These are phyloP conservation scores for Globisporangium paddicum DNA, from an alignment of 352 stramenopile species.

Conservation along the genomic window DNA sequence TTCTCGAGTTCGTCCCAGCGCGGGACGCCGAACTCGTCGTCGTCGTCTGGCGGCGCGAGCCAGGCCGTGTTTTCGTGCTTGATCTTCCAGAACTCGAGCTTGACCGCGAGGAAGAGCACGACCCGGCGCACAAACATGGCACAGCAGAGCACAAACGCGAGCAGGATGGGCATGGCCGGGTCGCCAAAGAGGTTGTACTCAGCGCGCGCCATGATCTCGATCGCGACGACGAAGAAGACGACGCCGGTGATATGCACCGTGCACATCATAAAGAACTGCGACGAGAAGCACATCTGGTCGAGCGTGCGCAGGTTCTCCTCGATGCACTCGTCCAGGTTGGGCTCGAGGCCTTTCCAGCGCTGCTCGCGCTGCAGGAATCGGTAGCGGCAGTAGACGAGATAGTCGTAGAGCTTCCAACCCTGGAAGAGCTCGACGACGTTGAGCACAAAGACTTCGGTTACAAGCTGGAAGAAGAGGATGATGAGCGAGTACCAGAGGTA, in stretches of 20 bases:
- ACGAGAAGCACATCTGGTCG: constrained; percentile 97
- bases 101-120: constrained; percentile 80
- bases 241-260: constrained; percentile 93
- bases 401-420: constrained; percentile 98
- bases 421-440: constrained; percentile 96
- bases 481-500: constrained; percentile 95
- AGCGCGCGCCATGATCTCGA: constrained; percentile 95
- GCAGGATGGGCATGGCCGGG: constrained; percentile 83
- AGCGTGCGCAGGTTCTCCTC: constrained; percentile 93
- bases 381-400: constrained; percentile 95
- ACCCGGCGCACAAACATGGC: constrained; percentile 62
- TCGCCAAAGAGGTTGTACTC: constrained; percentile 97
- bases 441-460: constrained; percentile 94
- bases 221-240: constrained; percentile 92
- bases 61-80: constrained; percentile 96
- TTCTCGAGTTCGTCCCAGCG: constrained; percentile 91
- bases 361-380: constrained; percentile 95
- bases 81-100: constrained; percentile 93
- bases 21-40: constrained; percentile 91
- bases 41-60: constrained; percentile 86
- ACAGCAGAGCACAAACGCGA: constrained; percentile 59
- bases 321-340: constrained; percentile 96
- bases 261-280: constrained; percentile 98
- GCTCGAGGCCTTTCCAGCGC: constrained; percentile 96
- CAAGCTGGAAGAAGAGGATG: constrained; percentile 94